Evolutionary conservation across 139 green algal genomes (phyloP).

Genomic region (Tetraselmis striata): DNA sequence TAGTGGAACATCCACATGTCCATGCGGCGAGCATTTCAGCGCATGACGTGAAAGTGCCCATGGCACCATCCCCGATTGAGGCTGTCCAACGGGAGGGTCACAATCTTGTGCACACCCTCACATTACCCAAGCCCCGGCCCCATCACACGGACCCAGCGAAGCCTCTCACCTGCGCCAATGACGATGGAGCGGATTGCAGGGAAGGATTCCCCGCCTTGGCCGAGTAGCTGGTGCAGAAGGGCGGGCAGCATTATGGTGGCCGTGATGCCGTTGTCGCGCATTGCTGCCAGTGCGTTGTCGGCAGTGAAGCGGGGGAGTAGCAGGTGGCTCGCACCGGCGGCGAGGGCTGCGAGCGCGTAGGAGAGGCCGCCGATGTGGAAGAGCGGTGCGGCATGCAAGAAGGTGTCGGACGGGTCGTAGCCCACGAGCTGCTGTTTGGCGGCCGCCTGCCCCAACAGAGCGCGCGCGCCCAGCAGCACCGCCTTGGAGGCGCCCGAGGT

Average conservation of each 20-base stretch:
- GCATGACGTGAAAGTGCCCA: too few species aligned
- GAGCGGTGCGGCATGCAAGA: slow-evolving; percentile 80
- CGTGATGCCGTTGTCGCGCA: background rate
- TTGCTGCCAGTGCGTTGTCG: background rate
- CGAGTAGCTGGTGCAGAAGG: background rate
- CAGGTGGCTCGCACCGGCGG: slow-evolving; percentile 50
- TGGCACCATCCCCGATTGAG: too few species aligned
- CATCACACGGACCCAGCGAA: too few species aligned
- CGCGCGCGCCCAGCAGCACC: slow-evolving; percentile 49
- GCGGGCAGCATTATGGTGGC: background rate
- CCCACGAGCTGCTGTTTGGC: slow-evolving; percentile 61
- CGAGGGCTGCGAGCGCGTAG: slow-evolving; percentile 66
- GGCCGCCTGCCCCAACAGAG: slow-evolving; percentile 62
- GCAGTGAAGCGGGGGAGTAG: slow-evolving; percentile 30
- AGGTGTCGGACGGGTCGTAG: slow-evolving; percentile 63
- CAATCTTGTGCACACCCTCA: too few species aligned
- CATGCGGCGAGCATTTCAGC: too few species aligned
- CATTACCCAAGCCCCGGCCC: too few species aligned
- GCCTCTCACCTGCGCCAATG: background rate
- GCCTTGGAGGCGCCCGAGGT: slow-evolving; percentile 62
- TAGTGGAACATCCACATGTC: too few species aligned
- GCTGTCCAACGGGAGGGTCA: too few species aligned
- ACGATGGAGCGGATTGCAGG: background rate
- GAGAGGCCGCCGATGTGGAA: slow-evolving; percentile 85
- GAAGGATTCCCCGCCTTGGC: too few species aligned